Conservation (phyloP, 192 early-diverging fungal species). For the Phlyctochytrium planicorne region DNA sequence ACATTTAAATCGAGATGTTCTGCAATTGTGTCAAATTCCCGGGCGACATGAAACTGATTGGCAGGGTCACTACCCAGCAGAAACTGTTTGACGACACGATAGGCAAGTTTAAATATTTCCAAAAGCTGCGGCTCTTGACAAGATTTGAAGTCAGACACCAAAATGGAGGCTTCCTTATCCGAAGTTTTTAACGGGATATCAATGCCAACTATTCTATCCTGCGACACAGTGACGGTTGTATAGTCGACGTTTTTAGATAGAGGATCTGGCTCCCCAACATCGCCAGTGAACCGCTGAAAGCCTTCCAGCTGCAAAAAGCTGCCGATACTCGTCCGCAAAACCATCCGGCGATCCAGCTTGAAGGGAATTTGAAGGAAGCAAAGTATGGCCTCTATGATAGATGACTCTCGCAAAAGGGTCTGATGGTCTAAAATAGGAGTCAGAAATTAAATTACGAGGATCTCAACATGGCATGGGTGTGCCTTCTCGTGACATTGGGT, state of each 20-base stretch:
- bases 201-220: too few relatives aligned
- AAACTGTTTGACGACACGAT: constrained; percentile 34
- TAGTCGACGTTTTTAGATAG: too few relatives aligned
- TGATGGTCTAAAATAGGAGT: constrained; percentile 30
- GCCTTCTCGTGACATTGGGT: constrained; percentile 32
- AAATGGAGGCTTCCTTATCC: background rate
- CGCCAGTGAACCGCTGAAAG: too few relatives aligned
- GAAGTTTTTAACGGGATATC: too few relatives aligned
- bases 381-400: constrained; percentile 32
- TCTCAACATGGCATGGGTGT: constrained; percentile 18
- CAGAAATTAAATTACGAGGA: background rate
- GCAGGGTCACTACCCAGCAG: constrained; percentile 30
- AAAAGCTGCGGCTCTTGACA: constrained; percentile 12
- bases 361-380: constrained; percentile 31
- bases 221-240: too few relatives aligned
- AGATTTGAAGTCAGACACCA: constrained; percentile 20
- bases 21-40: constrained; percentile 31
- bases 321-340: constrained; percentile 7
- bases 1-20: constrained; percentile 33
- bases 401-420: constrained; percentile 31
- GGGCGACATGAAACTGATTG: constrained; percentile 36
- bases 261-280: too few relatives aligned
- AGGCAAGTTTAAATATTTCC: constrained; percentile 21
- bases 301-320: too few relatives aligned
- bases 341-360: constrained; percentile 4